Conservation (phyloP, 2,329 filamentous ascomycete genomes). For the Colletotrichum sp. region DNA sequence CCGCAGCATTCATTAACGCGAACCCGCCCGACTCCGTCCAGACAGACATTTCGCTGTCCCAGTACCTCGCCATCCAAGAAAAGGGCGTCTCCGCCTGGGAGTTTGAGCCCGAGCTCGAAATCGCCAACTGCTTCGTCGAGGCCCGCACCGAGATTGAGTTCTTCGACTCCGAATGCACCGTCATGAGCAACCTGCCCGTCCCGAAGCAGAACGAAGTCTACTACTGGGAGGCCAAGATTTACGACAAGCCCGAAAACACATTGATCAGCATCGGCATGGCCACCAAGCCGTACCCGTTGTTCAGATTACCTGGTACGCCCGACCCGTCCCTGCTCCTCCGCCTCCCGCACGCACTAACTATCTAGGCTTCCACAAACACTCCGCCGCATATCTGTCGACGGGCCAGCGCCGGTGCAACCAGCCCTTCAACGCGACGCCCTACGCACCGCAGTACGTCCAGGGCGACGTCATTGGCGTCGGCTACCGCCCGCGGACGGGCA, state of each 20-base stretch:
- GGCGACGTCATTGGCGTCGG: conserved; percentile 96
- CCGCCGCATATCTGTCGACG: conserved; percentile 87
- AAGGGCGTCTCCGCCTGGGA: conserved; percentile 99
- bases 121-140: conserved; percentile 98
- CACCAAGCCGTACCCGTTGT: conserved; percentile 96
- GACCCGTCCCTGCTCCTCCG: conserved; percentile 14
- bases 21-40: conserved; percentile 95
- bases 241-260: conserved; percentile 92
- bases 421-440: conserved; percentile 80
- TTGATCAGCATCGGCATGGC: conserved; percentile 90
- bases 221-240: conserved; percentile 99
- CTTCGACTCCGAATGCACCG: conserved; percentile 96
- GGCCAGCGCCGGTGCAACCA: conserved; percentile 92
- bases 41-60: conserved; percentile 96
- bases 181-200: conserved; percentile 94
- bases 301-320: conserved; percentile 83
- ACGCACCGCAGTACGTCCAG: conserved; percentile 86
- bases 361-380: conserved; percentile 88
- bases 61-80: conserved; percentile 98
- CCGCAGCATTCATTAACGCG: conserved; percentile 84
- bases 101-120: conserved; percentile 98
- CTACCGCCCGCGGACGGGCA: conserved; percentile 91
- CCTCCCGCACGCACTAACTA: not conserved
- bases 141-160: conserved; percentile 97
- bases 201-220: conserved; percentile 99